Percentiles rank a stretch among this genome's conserved stretches.
Conservation (phyloP, 2,329 filamentous ascomycete species). For the Alternaria sp. region DNA sequence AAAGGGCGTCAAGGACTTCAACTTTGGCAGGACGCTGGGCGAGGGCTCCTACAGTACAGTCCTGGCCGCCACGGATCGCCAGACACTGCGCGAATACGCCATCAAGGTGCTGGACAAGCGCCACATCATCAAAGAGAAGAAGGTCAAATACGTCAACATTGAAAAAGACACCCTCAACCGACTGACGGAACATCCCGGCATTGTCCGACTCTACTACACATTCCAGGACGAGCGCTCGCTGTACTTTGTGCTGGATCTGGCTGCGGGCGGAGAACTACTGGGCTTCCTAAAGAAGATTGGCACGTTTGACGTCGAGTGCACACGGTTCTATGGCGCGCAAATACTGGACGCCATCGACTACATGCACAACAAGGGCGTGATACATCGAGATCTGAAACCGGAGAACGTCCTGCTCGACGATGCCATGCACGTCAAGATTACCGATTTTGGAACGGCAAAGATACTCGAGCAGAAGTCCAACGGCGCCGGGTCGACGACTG, state of each 20-base stretch:
- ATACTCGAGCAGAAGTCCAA: slow-evolving; percentile 69
- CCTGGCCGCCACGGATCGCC: slow-evolving; percentile 87
- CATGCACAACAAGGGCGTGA: slow-evolving; percentile 96
- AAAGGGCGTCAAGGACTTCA: slow-evolving; percentile 97
- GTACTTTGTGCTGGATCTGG: slow-evolving; percentile 96
- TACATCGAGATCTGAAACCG: slow-evolving; percentile 95
- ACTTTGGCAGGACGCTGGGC: slow-evolving; percentile 87
- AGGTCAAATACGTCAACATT: slow-evolving; percentile 99
- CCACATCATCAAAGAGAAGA: slow-evolving; percentile 99
- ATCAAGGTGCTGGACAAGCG: slow-evolving; percentile 98
- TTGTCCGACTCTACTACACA: slow-evolving; percentile 96
- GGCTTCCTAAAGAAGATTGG: slow-evolving; percentile 93
- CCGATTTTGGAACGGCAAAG: slow-evolving; percentile 98
- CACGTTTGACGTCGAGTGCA: slow-evolving; percentile 94
- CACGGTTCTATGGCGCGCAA: slow-evolving; percentile 91
- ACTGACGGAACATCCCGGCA: slow-evolving; percentile 93
- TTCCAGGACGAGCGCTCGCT: slow-evolving; percentile 96
- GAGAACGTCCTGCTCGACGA: slow-evolving; percentile 96
- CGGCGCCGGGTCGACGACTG: slow-evolving; percentile 49
- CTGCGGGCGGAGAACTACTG: slow-evolving; percentile 88
- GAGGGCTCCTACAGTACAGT: slow-evolving; percentile 99
- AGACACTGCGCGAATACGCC: slow-evolving; percentile 94
- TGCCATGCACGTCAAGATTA: slow-evolving; percentile 98
- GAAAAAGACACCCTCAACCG: slow-evolving; percentile 98
- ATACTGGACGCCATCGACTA: slow-evolving; percentile 97